Evolutionary conservation across 2,329 filamentous ascomycete species (phyloP).

Genomic region (Beauveria varroae): DNA sequence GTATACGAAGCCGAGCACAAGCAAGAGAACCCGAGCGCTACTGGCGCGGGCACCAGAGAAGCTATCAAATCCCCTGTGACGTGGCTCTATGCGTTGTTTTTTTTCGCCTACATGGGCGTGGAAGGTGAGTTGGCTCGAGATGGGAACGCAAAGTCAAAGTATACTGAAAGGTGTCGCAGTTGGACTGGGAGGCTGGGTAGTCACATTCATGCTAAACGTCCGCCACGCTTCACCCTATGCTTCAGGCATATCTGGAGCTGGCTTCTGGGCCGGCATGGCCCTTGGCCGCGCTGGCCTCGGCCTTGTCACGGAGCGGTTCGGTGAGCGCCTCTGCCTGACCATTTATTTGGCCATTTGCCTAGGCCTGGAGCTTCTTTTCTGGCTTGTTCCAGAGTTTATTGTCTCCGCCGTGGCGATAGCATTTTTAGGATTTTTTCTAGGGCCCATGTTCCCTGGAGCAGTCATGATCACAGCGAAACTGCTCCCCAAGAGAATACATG

Average conservation of each 20-base stretch:
- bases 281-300: conserved; percentile 59
- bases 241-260: conserved; percentile 64
- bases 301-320: conserved; percentile 61
- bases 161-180: conserved; percentile 26
- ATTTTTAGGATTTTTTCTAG: conserved; percentile 66
- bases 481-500: conserved; percentile 61
- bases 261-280: conserved; percentile 75
- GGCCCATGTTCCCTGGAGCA: conserved; percentile 64
- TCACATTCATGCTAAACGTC: conserved; percentile 70
- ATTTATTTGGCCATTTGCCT: conserved; percentile 55
- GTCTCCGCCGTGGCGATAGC: conserved; percentile 53
- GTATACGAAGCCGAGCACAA: conserved; percentile 40
- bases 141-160: background rate
- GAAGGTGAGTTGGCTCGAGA: conserved; percentile 38
- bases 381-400: conserved; percentile 53
- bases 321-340: conserved; percentile 54
- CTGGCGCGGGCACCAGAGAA: conserved; percentile 26
- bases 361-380: conserved; percentile 52
- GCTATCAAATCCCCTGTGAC: conserved; percentile 45
- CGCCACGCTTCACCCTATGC: conserved; percentile 57
- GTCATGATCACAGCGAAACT: conserved; percentile 65
- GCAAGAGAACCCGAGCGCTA: conserved; percentile 16
- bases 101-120: conserved; percentile 65
- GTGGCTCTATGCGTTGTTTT: conserved; percentile 60
- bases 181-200: conserved; percentile 70